These are phyloP conservation scores for Trichoderma hamatum DNA, from an alignment of 2,329 filamentous ascomycete genomes.

Conservation along the genomic window DNA sequence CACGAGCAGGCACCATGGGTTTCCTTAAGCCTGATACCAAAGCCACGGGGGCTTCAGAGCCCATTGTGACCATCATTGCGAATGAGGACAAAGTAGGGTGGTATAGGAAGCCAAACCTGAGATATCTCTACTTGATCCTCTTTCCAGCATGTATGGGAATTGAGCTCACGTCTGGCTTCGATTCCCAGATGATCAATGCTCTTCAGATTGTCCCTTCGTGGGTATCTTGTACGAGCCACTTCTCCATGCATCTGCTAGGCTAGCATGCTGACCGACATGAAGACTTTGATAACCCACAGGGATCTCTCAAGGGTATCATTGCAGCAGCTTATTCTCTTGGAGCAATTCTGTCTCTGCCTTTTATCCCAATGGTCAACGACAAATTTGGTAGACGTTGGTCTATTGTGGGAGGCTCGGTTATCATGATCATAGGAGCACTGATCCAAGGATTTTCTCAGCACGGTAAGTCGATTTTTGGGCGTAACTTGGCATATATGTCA, in stretches of 20 bases:
- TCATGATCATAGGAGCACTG: constrained; percentile 9
- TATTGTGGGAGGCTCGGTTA: background rate
- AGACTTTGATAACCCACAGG: constrained; percentile 1
- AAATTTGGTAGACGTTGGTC: constrained; percentile 10
- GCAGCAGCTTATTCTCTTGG: constrained; percentile 10
- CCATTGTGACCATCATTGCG: constrained; percentile 3
- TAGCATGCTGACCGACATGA: background rate
- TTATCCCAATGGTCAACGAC: constrained; percentile 11
- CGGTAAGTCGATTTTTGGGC: background rate
- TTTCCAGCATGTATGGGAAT: constrained; percentile 16
- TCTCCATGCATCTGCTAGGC: too few species aligned
- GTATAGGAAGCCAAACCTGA: constrained; percentile 16
- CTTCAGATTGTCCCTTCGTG: constrained; percentile 18
- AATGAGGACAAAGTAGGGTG: constrained; percentile 11
- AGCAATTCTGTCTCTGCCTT: constrained; percentile 10
- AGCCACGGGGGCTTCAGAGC: constrained; percentile 5
- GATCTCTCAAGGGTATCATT: constrained; percentile 8
- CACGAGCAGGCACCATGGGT: background rate
- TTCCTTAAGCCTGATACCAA: constrained; percentile 7
- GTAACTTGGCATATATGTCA: too few species aligned
- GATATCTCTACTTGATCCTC: constrained; percentile 13
- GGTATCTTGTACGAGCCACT: background rate
- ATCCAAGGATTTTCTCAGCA: constrained; percentile 12
- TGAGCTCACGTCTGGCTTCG: constrained; percentile 12
- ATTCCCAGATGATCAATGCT: constrained; percentile 14